These are phyloP conservation scores for Lasiodiplodia sp. DNA, from an alignment of 2,329 filamentous ascomycete genomes.

Conservation along the genomic window DNA sequence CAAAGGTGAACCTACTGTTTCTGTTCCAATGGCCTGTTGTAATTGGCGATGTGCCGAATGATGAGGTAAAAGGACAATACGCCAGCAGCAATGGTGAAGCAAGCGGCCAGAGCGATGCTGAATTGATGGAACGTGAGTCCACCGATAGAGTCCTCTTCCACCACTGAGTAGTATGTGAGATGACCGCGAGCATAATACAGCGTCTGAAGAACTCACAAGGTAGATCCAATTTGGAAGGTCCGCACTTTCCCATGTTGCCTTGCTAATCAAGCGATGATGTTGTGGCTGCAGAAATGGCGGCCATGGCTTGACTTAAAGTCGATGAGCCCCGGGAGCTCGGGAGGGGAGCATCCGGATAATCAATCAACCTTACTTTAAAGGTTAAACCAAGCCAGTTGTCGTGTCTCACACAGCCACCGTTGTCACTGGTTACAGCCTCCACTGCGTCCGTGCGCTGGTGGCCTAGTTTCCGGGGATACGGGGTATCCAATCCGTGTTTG, in stretches of 20 bases:
- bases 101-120: background rate
- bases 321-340: background rate
- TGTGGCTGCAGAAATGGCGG: background rate
- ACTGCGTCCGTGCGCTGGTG: background rate
- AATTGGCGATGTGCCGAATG: conserved; percentile 61
- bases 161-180: background rate
- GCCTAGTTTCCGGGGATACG: background rate
- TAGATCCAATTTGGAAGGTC: background rate
- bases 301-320: background rate
- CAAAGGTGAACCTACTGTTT: conserved; percentile 50
- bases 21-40: conserved; percentile 62
- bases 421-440: background rate
- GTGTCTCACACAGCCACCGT: background rate
- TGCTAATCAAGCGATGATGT: background rate
- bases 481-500: background rate
- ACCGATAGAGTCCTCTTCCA: conserved; percentile 1
- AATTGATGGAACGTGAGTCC: conserved; percentile 8
- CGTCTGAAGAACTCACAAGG: background rate
- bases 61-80: conserved; percentile 59
- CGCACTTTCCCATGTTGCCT: background rate
- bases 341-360: background rate
- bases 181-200: no score
- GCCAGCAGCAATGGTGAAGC: conserved; percentile 57
- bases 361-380: background rate
- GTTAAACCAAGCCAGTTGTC: background rate